Conservation (phyloP, 495 filamentous ascomycete genomes). For the Daldinia decipiens region DNA sequence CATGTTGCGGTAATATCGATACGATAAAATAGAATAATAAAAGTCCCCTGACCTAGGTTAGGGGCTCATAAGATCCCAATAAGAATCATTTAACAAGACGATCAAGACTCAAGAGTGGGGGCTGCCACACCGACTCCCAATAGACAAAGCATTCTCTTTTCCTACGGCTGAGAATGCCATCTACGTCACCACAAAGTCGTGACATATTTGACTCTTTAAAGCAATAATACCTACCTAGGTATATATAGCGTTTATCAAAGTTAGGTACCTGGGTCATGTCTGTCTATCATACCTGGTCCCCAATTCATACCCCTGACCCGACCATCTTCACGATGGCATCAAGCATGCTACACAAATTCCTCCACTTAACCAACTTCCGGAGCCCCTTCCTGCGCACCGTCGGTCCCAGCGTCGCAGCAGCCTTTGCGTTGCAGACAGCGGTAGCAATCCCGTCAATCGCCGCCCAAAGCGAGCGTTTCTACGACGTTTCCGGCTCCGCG, state of each 20-base stretch:
- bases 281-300: too few species aligned
- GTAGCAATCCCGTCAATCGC: constrained; percentile 68
- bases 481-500: constrained; percentile 69
- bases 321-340: constrained; percentile 51
- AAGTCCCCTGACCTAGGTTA: too few species aligned
- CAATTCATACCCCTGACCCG: neutral
- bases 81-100: neutral
- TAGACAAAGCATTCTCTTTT: constrained; percentile 2
- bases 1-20: too few species aligned
- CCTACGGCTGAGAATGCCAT: constrained; percentile 9
- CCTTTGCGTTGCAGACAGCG: constrained; percentile 64
- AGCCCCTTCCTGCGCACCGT: constrained; percentile 68
- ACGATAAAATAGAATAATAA: too few species aligned
- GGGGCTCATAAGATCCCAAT: neutral
- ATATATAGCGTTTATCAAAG: too few species aligned
- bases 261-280: too few species aligned
- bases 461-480: constrained; percentile 68
- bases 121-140: neutral
- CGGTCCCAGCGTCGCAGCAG: constrained; percentile 65
- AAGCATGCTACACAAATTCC: constrained; percentile 58
- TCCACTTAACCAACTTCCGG: constrained; percentile 66
- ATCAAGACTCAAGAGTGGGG: neutral
- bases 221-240: too few species aligned
- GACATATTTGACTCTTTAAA: neutral
- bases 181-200: constrained; percentile 33